Conservation (phyloP, 1,139 yeast species). For the Petasospora rhodanensis region DNA sequence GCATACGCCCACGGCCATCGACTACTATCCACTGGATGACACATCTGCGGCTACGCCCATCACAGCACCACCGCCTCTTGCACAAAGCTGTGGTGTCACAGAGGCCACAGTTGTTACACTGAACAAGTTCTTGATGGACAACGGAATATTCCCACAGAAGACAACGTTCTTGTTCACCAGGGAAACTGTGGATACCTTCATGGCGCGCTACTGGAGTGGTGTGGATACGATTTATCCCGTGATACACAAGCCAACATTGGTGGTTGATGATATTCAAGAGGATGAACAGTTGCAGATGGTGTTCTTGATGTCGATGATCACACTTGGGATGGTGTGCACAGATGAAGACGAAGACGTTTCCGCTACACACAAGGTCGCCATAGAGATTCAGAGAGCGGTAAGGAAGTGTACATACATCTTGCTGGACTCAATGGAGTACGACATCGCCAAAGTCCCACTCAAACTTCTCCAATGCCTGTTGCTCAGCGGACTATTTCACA, state of each 20-base stretch:
- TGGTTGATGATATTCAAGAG: constrained; percentile 10
- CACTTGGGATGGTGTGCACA: constrained; percentile 28
- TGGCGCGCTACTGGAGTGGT: constrained; percentile 27
- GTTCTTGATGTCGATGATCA: constrained; percentile 22
- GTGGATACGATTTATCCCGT: constrained; percentile 30
- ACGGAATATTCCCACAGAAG: not conserved
- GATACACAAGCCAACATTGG: constrained; percentile 29
- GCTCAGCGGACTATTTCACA: constrained; percentile 22
- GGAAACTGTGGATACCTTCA: constrained; percentile 8
- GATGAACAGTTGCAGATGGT: constrained; percentile 13
- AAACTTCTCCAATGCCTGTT: constrained; percentile 28
- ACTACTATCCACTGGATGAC: not conserved
- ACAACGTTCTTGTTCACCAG: not conserved
- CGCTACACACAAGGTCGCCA: not conserved
- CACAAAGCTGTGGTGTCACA: not conserved
- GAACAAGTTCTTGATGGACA: not conserved
- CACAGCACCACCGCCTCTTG: not conserved
- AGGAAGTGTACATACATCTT: constrained; percentile 4
- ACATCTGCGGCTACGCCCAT: not conserved
- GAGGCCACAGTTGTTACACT: not conserved
- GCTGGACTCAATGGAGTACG: constrained; percentile 11
- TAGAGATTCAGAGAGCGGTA: constrained; percentile 15
- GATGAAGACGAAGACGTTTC: not conserved
- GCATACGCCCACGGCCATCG: not conserved
- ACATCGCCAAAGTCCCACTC: constrained; percentile 12